These are phyloP conservation scores for Leucocoprinus birnbaumii DNA, from an alignment of 768 basidiomycete species.

Conservation along the genomic window DNA sequence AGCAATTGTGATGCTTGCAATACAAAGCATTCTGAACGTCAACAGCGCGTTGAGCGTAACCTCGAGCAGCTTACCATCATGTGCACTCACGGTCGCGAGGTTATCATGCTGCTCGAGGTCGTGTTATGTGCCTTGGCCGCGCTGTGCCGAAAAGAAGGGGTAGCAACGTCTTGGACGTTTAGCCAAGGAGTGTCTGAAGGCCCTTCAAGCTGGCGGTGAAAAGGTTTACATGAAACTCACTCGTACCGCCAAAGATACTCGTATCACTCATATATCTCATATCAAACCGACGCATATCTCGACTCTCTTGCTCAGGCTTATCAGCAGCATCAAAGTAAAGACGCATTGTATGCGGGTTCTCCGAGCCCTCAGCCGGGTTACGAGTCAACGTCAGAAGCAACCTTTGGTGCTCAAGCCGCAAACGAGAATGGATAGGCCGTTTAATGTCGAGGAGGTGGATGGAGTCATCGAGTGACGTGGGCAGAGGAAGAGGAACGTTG, in stretches of 20 bases:
- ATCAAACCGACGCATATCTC: conserved; percentile 92
- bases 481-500: conserved; percentile 76
- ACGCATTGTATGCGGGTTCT: conserved; percentile 41
- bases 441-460: conserved; percentile 61
- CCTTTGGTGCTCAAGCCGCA: conserved; percentile 80
- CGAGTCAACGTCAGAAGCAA: conserved; percentile 79
- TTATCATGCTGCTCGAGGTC: conserved; percentile 63
- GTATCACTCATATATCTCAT: conserved; percentile 94
- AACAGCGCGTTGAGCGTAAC: conserved; percentile 90
- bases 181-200: conserved; percentile 96
- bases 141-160: conserved; percentile 95
- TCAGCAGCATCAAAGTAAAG: conserved; percentile 84
- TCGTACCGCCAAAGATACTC: conserved; percentile 97
- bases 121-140: conserved; percentile 72
- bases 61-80: conserved; percentile 91
- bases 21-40: conserved; percentile 87
- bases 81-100: conserved; percentile 75
- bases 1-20: conserved; percentile 84
- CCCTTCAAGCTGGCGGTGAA: conserved; percentile 96
- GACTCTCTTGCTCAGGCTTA: conserved; percentile 95
- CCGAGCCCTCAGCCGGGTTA: too few relatives aligned
- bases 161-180: conserved; percentile 95
- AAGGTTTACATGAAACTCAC: conserved; percentile 99
- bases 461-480: conserved; percentile 78
- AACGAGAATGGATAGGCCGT: conserved; percentile 76